These are phyloP conservation scores for Ploettnerulaceae sp. DNA, from an alignment of 2,329 filamentous ascomycete genomes.

Conservation along the genomic window DNA sequence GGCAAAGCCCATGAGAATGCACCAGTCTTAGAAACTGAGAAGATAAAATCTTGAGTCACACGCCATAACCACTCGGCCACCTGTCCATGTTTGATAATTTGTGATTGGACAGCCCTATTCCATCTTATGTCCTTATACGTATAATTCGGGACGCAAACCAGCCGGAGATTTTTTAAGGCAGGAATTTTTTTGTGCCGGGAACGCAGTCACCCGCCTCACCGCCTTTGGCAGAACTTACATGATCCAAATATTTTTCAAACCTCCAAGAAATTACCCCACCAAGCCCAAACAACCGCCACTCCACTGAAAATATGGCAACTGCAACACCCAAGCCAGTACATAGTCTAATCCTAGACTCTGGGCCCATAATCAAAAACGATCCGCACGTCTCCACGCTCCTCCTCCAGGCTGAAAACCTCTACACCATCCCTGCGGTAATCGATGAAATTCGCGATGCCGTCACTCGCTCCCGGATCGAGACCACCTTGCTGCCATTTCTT, in stretches of 20 bases:
- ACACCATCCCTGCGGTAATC: slow-evolving; percentile 81
- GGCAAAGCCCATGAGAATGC: slow-evolving; percentile 11
- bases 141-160: background rate
- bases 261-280: slow-evolving; percentile 17
- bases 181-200: background rate
- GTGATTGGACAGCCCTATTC: background rate
- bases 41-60: slow-evolving; percentile 12
- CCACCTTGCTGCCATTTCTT: slow-evolving; percentile 78
- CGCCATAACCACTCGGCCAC: slow-evolving; percentile 15
- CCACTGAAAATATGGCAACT: slow-evolving; percentile 27
- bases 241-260: slow-evolving; percentile 8
- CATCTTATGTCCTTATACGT: background rate
- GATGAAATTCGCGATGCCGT: slow-evolving; percentile 81
- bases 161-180: background rate
- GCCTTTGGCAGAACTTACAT: background rate
- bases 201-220: background rate
- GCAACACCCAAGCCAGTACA: slow-evolving; percentile 61
- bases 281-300: background rate
- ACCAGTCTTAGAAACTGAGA: slow-evolving; percentile 6
- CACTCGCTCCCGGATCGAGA: slow-evolving; percentile 76
- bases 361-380: slow-evolving; percentile 90
- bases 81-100: background rate
- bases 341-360: slow-evolving; percentile 83
- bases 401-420: slow-evolving; percentile 67
- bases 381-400: slow-evolving; percentile 79